Evolutionary conservation across 148 eudicot species (phyloP).

Genomic region (Chenopodium album): DNA sequence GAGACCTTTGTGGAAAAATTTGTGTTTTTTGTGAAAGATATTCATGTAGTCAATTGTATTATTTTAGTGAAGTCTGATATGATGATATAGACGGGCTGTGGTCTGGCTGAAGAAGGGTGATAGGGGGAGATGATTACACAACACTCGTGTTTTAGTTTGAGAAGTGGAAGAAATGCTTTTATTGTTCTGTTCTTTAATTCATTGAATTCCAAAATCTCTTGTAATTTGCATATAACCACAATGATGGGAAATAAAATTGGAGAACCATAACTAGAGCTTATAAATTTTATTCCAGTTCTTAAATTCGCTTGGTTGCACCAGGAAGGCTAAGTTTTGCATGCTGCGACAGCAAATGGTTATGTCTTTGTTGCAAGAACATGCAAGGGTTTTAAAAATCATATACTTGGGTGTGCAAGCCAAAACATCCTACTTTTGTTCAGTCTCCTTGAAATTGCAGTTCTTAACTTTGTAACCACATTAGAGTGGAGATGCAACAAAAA

Average conservation of each 20-base stretch:
- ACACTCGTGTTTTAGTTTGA: conserved; percentile 1
- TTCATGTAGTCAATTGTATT: conserved; percentile 24
- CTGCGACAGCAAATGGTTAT: no score
- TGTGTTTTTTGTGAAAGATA: background rate
- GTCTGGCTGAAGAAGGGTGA: conserved; percentile 15
- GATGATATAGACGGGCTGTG: conserved; percentile 17
- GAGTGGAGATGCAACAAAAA: no score
- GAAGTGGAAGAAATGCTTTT: conserved; percentile 6
- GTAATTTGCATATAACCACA: conserved; percentile 20
- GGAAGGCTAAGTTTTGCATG: background rate
- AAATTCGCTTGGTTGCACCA: background rate
- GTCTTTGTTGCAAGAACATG: no score
- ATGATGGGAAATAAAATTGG: background rate
- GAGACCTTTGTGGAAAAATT: background rate
- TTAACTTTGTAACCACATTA: no score
- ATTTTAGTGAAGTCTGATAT: conserved; percentile 12
- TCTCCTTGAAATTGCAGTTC: no score
- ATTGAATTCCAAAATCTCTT: conserved; percentile 13
- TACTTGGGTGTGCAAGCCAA: no score
- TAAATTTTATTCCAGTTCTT: background rate
- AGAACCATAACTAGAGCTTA: background rate
- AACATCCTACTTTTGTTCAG: no score
- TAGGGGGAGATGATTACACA: background rate
- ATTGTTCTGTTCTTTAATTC: conserved; percentile 13
- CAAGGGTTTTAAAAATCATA: no score